Conservation (phyloP, 192 early-diverging fungal genomes). For the Coemansia sp. region DNA sequence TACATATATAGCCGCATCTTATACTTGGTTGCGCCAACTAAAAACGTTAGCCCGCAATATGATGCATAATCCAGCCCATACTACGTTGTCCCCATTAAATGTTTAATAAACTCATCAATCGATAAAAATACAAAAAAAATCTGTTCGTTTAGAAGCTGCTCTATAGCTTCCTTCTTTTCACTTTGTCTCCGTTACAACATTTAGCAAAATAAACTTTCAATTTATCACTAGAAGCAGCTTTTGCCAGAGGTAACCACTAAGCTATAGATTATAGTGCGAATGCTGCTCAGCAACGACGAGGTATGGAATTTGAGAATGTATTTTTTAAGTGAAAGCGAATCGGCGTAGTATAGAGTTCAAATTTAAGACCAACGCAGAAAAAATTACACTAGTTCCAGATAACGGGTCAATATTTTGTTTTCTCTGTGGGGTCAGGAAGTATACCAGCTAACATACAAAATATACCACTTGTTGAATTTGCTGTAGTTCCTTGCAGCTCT, state of each 20-base stretch:
- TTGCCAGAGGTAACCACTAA: background rate
- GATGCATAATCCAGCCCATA: background rate
- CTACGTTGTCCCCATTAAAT: background rate
- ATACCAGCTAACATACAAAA: background rate
- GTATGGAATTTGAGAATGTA: slow-evolving; percentile 1
- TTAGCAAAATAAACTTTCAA: background rate
- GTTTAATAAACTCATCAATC: background rate
- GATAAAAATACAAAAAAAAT: background rate
- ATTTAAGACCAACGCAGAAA: background rate
- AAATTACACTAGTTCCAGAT: background rate
- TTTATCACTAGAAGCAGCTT: background rate
- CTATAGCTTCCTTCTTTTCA: background rate
- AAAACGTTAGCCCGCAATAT: too few relatives aligned
- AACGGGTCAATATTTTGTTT: background rate
- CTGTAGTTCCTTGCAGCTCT: slow-evolving; percentile 48
- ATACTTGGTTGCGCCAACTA: too few relatives aligned
- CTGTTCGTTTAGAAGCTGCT: background rate
- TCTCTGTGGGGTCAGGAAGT: background rate
- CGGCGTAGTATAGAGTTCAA: background rate
- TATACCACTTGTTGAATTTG: background rate
- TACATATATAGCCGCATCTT: too few relatives aligned
- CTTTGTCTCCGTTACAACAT: slow-evolving; percentile 3
- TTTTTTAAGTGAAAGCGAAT: background rate
- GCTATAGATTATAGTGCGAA: slow-evolving; percentile 9
- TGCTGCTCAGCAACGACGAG: slow-evolving; percentile 40